These are phyloP conservation scores for Populus hybrid DNA, from an alignment of 441 rosid genomes.

Conservation along the genomic window DNA sequence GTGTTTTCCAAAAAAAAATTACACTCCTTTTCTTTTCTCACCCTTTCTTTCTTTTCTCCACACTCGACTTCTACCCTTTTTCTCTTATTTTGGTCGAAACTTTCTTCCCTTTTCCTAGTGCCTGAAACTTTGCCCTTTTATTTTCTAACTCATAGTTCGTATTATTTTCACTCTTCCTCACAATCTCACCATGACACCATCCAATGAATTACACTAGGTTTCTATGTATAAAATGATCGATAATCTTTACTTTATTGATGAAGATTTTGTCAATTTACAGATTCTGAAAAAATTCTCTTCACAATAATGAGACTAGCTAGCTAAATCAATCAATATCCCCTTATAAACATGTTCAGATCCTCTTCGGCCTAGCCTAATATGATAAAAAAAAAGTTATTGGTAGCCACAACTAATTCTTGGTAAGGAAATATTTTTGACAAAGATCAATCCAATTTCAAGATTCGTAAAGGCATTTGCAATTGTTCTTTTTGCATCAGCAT, in stretches of 20 bases:
- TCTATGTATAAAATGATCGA: not conserved
- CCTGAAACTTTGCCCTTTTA: no score
- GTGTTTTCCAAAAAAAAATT: no score
- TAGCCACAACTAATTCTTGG: not conserved
- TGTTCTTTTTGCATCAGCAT: not conserved
- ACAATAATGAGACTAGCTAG: slow-evolving; percentile 2
- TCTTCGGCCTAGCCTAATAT: slow-evolving; percentile 1
- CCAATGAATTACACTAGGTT: slow-evolving; percentile 14
- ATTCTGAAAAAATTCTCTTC: not conserved
- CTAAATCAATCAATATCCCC: slow-evolving; percentile 5
- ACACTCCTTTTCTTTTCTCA: not conserved
- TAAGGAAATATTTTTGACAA: not conserved
- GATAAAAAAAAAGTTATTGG: not conserved
- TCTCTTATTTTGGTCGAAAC: no score
- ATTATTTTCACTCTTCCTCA: not conserved
- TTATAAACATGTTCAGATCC: slow-evolving; percentile 7
- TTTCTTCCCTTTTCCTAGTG: no score
- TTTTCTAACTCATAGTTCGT: no score
- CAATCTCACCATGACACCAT: not conserved
- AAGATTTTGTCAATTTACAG: not conserved
- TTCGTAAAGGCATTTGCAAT: not conserved
- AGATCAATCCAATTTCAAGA: not conserved
- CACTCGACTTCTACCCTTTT: not conserved
- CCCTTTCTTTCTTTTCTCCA: not conserved
- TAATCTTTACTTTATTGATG: slow-evolving; percentile 13